Evolutionary conservation across 345 rosid species (phyloP), one percentile per base, ranked within the genome.

Genomic region (Toxicodendron radicans): DNA sequence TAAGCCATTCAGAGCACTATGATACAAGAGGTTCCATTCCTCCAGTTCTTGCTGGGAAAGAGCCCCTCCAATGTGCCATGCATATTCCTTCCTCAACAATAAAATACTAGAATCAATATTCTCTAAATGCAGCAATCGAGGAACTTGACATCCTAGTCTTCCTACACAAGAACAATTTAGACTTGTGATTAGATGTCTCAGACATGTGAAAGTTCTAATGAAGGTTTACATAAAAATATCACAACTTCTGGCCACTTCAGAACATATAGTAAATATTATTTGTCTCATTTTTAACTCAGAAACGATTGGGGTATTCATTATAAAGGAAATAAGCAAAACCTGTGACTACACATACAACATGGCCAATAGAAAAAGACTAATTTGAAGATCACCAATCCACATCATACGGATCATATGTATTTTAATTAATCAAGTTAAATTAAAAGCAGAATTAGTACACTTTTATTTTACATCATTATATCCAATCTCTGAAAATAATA

Each of bases 51-150:
- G 85, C 21, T 81, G 94, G 61, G 97, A 83, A 76, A 95, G 92
- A 68, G 86, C 88, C 74, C 99, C 99, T 79, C 92, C 99, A 70
- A 95, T 90, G 76, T 91, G 93, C 97, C 99, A 92, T 70, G 99
- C 97, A 77, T 88, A 91, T 79, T 90, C 97, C 68, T 85, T 79
- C 76, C 82, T 87, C 77, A 92, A 68, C 66, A 92, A 35, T 54
- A 92, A 70, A 41, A 76, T 51, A 20, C 66, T 80, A 51, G 94
- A 79, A 78, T 85, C 79, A 21, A 90, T 74, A 73, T 79, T 83
- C 64, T 88, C 89, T 48, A 75, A 70, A 79, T 70, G 71, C 24
- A 81, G 58, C 80, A 95, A 79, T 3, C n/a, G 79, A 64, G 99
- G 97, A 76, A 90, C 87, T 81, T 88, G 94, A 65, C 80, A 81